Evolutionary conservation across 805 yeast species (phyloP), one percentile per base, ranked within the genome.

Genomic region (Candida manassasensis): DNA sequence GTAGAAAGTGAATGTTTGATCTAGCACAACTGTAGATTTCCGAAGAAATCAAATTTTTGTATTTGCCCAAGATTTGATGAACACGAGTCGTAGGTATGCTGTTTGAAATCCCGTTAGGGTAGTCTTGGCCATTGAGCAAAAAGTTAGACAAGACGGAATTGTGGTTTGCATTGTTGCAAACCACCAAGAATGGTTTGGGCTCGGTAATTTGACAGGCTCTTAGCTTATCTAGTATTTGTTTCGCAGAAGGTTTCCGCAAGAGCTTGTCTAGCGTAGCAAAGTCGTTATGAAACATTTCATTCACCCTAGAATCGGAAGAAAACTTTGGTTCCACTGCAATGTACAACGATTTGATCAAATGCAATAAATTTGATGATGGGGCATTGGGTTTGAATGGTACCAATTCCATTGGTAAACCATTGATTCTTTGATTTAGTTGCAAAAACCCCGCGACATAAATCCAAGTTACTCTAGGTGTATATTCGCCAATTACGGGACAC

Each of bases 161-260:
- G 42, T 75, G 77, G 27, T 50, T 49, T 9, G 39, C 26, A 32
- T 69, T 63, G 33, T 67, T 63, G 44, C 85, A 79, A 13, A 75
- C 72, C 14, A 71, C 75, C 37, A 59, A 55, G 45, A 75, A 78
- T 3, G 76, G 74, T 24, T 53, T 53, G 12, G 49, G 47, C 2
- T 53, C 41, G 0, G 79, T 68, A 19, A 64, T 62, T 12, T 57
- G 34, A 32, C 56, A 48, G 0, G 69, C 61, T 31, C 71, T 57
- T 28, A 69, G 66, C 19, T 59, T 57, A 2, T 67, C 57, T 18
- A 78, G 53, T 3, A 42, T 44, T 13, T 55, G 57, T n/a, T 61
- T 59, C 2, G 79, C 65, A 1, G 71, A 58, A 12, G 63, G 57
- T 26, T 53, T 53, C n/a, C 47, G 30, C 4, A 42, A 28, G 12